Evolutionary conservation across 2,329 filamentous ascomycete genomes (phyloP).

Genomic region (Didymella keratinophila): DNA sequence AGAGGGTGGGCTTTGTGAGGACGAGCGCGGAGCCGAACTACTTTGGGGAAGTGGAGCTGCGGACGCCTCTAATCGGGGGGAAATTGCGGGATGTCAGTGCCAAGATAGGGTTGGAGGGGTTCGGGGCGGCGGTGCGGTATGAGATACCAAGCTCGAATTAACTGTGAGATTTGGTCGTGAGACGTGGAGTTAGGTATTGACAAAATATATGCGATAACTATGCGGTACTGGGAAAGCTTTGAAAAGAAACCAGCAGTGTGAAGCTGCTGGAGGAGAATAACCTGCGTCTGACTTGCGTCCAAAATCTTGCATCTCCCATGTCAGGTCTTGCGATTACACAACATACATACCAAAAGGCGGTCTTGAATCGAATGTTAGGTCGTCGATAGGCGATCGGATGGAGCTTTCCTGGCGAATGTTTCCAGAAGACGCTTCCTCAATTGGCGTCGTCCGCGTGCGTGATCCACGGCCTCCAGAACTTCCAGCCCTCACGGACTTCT

Average conservation of each 20-base stretch:
- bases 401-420: neutral
- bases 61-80: conserved; percentile 13
- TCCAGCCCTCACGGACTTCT: conserved; percentile 52
- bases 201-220: conserved; percentile 8
- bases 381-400: neutral
- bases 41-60: conserved; percentile 70
- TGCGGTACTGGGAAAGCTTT: neutral
- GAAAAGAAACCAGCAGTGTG: neutral
- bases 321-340: conserved; percentile 12
- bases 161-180: neutral
- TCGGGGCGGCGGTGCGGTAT: conserved; percentile 5
- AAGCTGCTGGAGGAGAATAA: conserved; percentile 2
- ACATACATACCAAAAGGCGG: conserved; percentile 19
- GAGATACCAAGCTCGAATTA: neutral
- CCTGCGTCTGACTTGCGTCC: conserved; percentile 21
- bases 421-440: neutral
- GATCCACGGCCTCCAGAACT: conserved; percentile 52
- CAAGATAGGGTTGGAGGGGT: conserved; percentile 9
- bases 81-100: conserved; percentile 2
- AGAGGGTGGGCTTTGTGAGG: conserved; percentile 65
- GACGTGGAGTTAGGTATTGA: conserved; percentile 14
- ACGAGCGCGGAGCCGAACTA: conserved; percentile 63
- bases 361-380: conserved; percentile 19
- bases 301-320: conserved; percentile 11
- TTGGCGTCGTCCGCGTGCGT: conserved; percentile 27